Conservation (phyloP, 371 early-diverging fungal genomes). For the Mucor racemosus region DNA sequence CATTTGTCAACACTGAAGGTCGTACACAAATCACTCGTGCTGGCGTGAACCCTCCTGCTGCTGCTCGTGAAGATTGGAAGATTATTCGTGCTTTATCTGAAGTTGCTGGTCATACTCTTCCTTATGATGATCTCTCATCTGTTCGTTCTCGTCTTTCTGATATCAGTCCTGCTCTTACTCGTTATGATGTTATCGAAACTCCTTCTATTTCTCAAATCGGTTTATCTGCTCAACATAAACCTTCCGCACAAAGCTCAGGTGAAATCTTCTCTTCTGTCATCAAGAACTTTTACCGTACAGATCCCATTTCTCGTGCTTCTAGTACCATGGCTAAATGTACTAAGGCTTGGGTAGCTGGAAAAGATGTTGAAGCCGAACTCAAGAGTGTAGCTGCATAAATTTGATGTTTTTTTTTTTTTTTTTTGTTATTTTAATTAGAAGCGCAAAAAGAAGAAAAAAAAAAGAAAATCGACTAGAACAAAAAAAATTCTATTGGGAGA, state of each 20-base stretch:
- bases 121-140: constrained; percentile 85
- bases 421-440: neutral
- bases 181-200: constrained; percentile 73
- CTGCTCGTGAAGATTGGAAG: constrained; percentile 98
- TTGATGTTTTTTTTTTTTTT: neutral
- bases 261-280: constrained; percentile 63
- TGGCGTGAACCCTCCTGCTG: constrained; percentile 90
- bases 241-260: constrained; percentile 49
- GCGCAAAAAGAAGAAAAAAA: neutral
- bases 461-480: constrained; percentile 4
- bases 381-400: constrained; percentile 46
- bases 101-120: constrained; percentile 81
- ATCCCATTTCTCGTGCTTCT: constrained; percentile 90
- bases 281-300: constrained; percentile 93
- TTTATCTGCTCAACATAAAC: constrained; percentile 57
- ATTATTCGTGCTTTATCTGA: constrained; percentile 96
- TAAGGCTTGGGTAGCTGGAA: constrained; percentile 53
- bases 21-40: constrained; percentile 92
- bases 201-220: constrained; percentile 67
- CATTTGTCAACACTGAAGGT: constrained; percentile 93
- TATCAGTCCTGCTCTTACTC: constrained; percentile 84
- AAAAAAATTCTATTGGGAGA: neutral
- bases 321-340: constrained; percentile 98
- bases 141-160: constrained; percentile 88
- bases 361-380: constrained; percentile 43